Evolutionary conservation across 2,329 filamentous ascomycete genomes (phyloP), one percentile per base, ranked within the genome.

Genomic region (Hortaea werneckii): DNA sequence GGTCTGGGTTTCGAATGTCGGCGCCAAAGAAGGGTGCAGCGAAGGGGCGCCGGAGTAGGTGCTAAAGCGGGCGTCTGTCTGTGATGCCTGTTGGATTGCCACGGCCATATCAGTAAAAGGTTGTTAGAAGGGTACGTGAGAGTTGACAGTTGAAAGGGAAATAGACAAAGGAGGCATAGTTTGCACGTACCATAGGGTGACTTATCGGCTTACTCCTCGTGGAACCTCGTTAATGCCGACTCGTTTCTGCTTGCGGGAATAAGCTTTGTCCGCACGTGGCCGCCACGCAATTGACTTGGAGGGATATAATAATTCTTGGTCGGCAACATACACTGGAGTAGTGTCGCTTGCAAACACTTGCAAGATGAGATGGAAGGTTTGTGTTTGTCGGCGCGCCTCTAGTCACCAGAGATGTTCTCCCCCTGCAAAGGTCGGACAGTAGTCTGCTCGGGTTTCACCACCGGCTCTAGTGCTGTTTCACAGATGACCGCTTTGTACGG

Each of bases 31-130:
- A 40, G 71, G 71, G 42, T 72, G 67, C 50, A 74, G 65, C 27
- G 71, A 73, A 40, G 71, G 71, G 28, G 71, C 65, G 56, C 67
- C 65, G 59, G 68, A 72, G 67, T 72, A 74, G 55, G 70, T 73
- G 49, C 68, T 72, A 61, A 73, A 65, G 61, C 71, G 70, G 53
- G 67, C 65, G 29, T 59, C 55, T 51, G 49, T 52, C 48, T 48
- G 50, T 38, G 63, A 39, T 10, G 37, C 13, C 37, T 39, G 37
- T 26, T 20, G 20, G 20, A 20, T 20, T 20, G 20, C 20, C 20
- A 20, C 64, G n/a, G 66, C 65, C 54, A 20, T 20, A 20, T 20
- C 20, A 20, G 20, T 20, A 20, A 20, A 20, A 20, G 20, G 13
- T 20, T 13, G 20, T 26, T 8, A 20, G 10, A 39, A 12, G 37